These are phyloP conservation scores for Coleophoma eucalyptorum DNA, from an alignment of 2,329 filamentous ascomycete species.

Conservation along the genomic window DNA sequence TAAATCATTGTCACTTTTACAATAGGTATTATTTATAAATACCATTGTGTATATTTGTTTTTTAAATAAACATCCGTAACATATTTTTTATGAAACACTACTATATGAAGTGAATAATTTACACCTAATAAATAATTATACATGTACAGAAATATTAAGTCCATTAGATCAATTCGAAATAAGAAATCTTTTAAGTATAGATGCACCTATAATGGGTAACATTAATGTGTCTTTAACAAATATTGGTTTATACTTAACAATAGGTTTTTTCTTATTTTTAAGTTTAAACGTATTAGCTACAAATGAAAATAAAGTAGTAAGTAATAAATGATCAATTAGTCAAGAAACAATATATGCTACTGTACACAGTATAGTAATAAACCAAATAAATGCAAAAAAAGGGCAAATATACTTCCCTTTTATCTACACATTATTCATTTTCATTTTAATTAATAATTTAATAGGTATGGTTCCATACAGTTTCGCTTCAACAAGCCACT, in stretches of 20 bases:
- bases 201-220: conserved; percentile 31
- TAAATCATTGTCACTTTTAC: too few species aligned
- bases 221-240: conserved; percentile 34
- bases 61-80: too few species aligned
- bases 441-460: conserved; percentile 30
- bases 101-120: too few species aligned
- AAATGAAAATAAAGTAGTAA: conserved; percentile 31
- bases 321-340: conserved; percentile 31
- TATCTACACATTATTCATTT: conserved; percentile 21
- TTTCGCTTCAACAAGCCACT: conserved; percentile 28
- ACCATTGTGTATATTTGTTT: too few species aligned
- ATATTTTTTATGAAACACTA: too few species aligned
- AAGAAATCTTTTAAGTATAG: conserved; percentile 32
- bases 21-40: too few species aligned
- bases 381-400: conserved; percentile 31
- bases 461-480: conserved; percentile 28
- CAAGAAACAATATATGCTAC: conserved; percentile 31
- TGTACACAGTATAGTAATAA: conserved; percentile 31
- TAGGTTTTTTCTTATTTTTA: conserved; percentile 28
- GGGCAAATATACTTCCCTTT: conserved; percentile 16
- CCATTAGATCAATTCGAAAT: conserved; percentile 34
- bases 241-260: conserved; percentile 33
- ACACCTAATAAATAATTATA: conserved; percentile 5
- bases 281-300: conserved; percentile 28
- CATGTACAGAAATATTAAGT: conserved; percentile 17